Percentiles rank a stretch among this genome's conserved stretches.
These are phyloP conservation scores for Acanthamoeba castellanii DNA, from an alignment of 208 protist genomes.

Conservation along the genomic window DNA sequence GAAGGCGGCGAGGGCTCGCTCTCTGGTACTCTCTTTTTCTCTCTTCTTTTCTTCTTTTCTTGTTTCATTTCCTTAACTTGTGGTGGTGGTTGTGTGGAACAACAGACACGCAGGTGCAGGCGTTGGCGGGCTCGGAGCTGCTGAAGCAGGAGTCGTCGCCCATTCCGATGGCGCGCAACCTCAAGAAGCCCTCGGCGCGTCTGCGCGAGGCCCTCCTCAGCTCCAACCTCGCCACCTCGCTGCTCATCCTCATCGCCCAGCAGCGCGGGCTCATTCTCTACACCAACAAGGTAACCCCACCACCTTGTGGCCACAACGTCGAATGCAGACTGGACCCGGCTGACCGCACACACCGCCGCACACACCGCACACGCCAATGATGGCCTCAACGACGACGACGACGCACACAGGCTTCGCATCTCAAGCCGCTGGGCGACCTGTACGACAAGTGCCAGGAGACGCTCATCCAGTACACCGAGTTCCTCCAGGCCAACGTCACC, in stretches of 20 bases:
- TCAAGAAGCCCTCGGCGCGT: constrained; percentile 14
- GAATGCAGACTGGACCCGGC: no score
- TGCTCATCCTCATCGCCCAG: constrained; percentile 84
- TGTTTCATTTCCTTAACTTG: not conserved
- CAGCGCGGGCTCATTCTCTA: constrained; percentile 76
- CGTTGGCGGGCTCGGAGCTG: constrained; percentile 81
- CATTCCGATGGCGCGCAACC: constrained; percentile 15
- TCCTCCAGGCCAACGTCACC: constrained; percentile 15
- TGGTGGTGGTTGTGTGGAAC: not conserved
- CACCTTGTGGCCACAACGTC: not conserved
- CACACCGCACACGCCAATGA: no score
- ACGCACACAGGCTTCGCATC: not conserved
- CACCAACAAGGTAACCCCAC: not conserved
- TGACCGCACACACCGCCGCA: no score
- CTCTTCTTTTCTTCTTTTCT: not conserved
- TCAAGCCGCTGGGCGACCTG: constrained; percentile 74
- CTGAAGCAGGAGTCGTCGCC: constrained; percentile 74
- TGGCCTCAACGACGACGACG: no score
- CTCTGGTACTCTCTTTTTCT: not conserved
- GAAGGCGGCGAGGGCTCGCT: constrained; percentile 78
- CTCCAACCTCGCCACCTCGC: constrained; percentile 73
- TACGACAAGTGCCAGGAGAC: constrained; percentile 74
- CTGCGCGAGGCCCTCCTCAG: not conserved
- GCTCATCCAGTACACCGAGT: constrained; percentile 71
- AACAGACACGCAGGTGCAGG: constrained; percentile 75